These are phyloP conservation scores for Aspergillus sp. DNA, from an alignment of 2,329 filamentous ascomycete species.

Conservation along the genomic window DNA sequence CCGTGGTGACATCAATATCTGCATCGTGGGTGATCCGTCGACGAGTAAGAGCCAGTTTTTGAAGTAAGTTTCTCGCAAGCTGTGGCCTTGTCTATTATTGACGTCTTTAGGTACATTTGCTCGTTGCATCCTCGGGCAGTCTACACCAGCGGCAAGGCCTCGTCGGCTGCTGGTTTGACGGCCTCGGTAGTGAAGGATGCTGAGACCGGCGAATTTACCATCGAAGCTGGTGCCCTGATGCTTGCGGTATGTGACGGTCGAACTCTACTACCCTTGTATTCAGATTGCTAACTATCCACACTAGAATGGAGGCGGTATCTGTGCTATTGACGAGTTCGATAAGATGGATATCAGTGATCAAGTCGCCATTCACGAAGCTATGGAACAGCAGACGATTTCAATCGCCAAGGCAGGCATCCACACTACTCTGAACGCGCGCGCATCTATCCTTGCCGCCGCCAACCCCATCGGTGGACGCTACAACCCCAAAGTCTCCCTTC, in stretches of 20 bases:
- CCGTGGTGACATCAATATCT: slow-evolving; percentile 97
- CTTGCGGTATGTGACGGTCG: slow-evolving; percentile 60
- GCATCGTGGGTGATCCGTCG: slow-evolving; percentile 93
- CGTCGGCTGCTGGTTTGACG: slow-evolving; percentile 93
- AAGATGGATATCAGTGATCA: slow-evolving; percentile 99
- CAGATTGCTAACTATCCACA: neutral
- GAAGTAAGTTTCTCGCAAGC: slow-evolving; percentile 52
- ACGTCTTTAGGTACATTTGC: slow-evolving; percentile 68
- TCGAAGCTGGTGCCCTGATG: slow-evolving; percentile 97
- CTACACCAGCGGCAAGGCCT: slow-evolving; percentile 97
- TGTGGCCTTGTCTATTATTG: neutral
- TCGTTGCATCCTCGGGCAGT: slow-evolving; percentile 94
- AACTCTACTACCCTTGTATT: neutral
- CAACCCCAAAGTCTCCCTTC: slow-evolving; percentile 89
- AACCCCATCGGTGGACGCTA: slow-evolving; percentile 94
- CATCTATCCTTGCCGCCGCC: slow-evolving; percentile 90
- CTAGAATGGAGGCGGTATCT: slow-evolving; percentile 79
- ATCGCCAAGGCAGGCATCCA: slow-evolving; percentile 99
- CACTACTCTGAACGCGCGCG: slow-evolving; percentile 92
- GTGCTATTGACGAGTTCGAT: slow-evolving; percentile 98
- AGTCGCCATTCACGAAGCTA: slow-evolving; percentile 98
- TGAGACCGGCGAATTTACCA: slow-evolving; percentile 97
- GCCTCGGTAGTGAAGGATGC: slow-evolving; percentile 97
- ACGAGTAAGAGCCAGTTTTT: slow-evolving; percentile 98
- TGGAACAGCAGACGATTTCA: slow-evolving; percentile 99